Evolutionary conservation across 2,329 filamentous ascomycete species (phyloP).

Genomic region (Raffaelea arxii): DNA sequence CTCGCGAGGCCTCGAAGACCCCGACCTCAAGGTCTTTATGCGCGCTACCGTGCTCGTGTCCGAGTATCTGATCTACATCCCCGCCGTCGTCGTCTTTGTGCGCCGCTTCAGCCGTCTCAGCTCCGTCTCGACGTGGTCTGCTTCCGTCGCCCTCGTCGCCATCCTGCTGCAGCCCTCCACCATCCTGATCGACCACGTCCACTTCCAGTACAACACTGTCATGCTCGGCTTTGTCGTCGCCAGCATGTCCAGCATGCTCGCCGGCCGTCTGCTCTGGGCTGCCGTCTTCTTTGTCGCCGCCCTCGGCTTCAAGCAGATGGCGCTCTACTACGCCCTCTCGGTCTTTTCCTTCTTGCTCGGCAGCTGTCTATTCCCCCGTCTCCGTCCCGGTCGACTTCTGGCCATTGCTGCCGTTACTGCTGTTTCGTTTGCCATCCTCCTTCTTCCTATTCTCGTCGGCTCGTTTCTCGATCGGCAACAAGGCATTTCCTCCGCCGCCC

Average conservation of each 20-base stretch:
- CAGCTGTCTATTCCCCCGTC: constrained; percentile 65
- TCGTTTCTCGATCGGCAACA: constrained; percentile 58
- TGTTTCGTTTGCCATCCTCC: constrained; percentile 62
- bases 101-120: constrained; percentile 69
- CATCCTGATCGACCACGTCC: constrained; percentile 89
- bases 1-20: constrained; percentile 74
- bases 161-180: constrained; percentile 86
- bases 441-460: constrained; percentile 66
- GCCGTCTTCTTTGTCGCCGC: constrained; percentile 89
- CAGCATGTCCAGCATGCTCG: constrained; percentile 79
- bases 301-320: constrained; percentile 99
- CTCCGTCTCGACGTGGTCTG: constrained; percentile 71
- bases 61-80: constrained; percentile 83
- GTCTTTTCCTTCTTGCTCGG: constrained; percentile 89
- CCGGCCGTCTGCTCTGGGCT: constrained; percentile 76
- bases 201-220: constrained; percentile 97
- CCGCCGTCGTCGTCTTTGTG: constrained; percentile 76
- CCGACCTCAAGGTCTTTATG: constrained; percentile 87
- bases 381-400: constrained; percentile 59
- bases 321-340: constrained; percentile 87
- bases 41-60: constrained; percentile 82
- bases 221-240: constrained; percentile 90
- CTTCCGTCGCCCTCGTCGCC: constrained; percentile 75
- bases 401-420: constrained; percentile 66
- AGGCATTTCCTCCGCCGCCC: constrained; percentile 47